These are phyloP conservation scores for Madurella mycetomatis DNA, from an alignment of 2,329 filamentous ascomycete genomes.

Conservation along the genomic window DNA sequence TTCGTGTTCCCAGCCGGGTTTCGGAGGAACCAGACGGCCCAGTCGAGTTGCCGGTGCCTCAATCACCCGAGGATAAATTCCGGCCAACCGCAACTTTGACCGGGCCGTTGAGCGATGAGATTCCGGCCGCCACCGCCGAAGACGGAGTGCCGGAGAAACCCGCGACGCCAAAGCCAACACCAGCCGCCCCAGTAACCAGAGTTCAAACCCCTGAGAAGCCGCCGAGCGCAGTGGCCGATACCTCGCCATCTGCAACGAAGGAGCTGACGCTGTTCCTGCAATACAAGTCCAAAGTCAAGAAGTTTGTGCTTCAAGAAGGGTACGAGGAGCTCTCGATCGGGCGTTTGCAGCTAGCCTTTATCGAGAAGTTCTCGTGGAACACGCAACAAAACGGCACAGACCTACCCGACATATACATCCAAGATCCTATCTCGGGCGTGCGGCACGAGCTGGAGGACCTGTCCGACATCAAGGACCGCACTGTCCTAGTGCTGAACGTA, in stretches of 20 bases:
- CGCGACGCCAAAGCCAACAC: conserved; percentile 4
- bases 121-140: conserved; percentile 35
- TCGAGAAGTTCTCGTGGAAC: conserved; percentile 99
- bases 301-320: conserved; percentile 83
- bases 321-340: conserved; percentile 81
- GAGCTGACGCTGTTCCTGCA: conserved; percentile 92
- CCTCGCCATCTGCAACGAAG: conserved; percentile 70
- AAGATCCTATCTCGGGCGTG: conserved; percentile 93
- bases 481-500: conserved; percentile 90
- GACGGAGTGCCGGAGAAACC: conserved; percentile 25
- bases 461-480: conserved; percentile 86
- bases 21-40: conserved; percentile 53
- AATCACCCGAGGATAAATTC: conserved; percentile 64
- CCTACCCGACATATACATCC: conserved; percentile 94
- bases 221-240: conserved; percentile 54
- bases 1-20: conserved; percentile 55
- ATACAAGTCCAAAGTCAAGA: conserved; percentile 96
- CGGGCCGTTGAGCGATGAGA: conserved; percentile 50
- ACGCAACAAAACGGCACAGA: conserved; percentile 91
- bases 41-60: conserved; percentile 35
- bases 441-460: conserved; percentile 94
- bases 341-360: conserved; percentile 88
- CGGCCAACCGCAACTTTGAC: conserved; percentile 55
- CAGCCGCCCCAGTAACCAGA: conserved; percentile 7
- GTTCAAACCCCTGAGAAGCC: conserved; percentile 41